phyloP scores from a whole-genome alignment of 2,329 filamentous ascomycete genomes.

The Sclerotiophoma versabilis region DNA sequence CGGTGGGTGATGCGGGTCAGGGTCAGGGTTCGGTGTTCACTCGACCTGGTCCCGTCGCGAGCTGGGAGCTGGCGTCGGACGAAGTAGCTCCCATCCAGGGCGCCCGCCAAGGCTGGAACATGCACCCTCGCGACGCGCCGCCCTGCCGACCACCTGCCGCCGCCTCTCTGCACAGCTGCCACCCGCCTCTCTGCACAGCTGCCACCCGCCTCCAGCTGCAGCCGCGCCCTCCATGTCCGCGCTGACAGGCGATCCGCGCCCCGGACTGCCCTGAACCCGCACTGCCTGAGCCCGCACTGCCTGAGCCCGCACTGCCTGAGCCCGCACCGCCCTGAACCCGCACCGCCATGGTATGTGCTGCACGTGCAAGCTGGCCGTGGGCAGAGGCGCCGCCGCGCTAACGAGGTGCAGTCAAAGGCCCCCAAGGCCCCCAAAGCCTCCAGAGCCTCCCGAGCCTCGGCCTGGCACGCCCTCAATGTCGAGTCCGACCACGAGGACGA shows the following conservation, averaged over 20 bases:
- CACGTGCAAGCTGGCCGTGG: slow-evolving; percentile 2
- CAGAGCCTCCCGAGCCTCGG: slow-evolving; percentile 27
- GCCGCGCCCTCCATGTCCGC: slow-evolving; percentile 11
- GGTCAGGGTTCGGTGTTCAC: slow-evolving; percentile 19
- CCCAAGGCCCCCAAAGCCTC: slow-evolving; percentile 27
- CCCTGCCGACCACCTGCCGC: background rate
- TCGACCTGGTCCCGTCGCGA: slow-evolving; percentile 10
- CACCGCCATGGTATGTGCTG: slow-evolving; percentile 12
- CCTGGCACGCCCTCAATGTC: slow-evolving; percentile 90
- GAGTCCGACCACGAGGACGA: slow-evolving; percentile 90
- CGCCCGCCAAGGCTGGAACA: slow-evolving; percentile 21
- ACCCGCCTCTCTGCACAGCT: background rate
- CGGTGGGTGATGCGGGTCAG: slow-evolving; percentile 21
- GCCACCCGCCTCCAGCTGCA: slow-evolving; percentile 2
- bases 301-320: slow-evolving; percentile 1
- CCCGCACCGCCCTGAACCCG: slow-evolving; percentile 1
- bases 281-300: slow-evolving; percentile 1
- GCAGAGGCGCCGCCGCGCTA: background rate
- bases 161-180: slow-evolving; percentile 6
- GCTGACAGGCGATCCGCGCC: slow-evolving; percentile 1
- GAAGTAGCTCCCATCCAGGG: slow-evolving; percentile 27
- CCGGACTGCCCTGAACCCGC: slow-evolving; percentile 2
- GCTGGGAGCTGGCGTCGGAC: slow-evolving; percentile 26
- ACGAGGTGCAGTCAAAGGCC: slow-evolving; percentile 43
- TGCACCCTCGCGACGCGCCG: slow-evolving; percentile 15